These are phyloP conservation scores for Aspergillus ustus DNA, from an alignment of 2,329 filamentous ascomycete genomes.

Conservation along the genomic window DNA sequence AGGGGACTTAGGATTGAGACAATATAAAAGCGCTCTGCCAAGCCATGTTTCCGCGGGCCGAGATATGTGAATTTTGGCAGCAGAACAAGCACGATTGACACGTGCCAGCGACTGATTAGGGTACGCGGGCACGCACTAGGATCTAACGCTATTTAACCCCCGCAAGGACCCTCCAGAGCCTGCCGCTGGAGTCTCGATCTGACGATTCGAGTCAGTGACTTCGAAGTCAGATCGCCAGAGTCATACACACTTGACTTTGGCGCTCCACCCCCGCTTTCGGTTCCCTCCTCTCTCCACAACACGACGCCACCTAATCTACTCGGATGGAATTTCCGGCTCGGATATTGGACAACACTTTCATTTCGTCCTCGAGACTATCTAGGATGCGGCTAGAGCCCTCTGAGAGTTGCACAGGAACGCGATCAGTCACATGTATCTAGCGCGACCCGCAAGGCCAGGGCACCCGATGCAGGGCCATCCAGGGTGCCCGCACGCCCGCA, in stretches of 20 bases:
- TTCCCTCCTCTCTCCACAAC: background rate
- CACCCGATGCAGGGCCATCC: background rate
- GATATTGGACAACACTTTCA: background rate
- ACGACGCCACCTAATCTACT: background rate
- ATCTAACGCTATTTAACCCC: background rate
- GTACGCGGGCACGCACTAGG: background rate
- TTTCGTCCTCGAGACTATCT: background rate
- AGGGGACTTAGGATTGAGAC: slow-evolving; percentile 3
- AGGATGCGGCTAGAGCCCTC: background rate
- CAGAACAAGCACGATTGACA: background rate
- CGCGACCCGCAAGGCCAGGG: background rate
- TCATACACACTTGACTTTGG: background rate
- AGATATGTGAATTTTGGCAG: background rate
- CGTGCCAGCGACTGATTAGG: background rate
- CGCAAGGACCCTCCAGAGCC: background rate
- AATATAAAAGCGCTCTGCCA: background rate
- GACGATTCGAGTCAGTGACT: background rate
- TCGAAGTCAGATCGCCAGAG: slow-evolving; percentile 4
- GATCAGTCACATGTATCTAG: slow-evolving; percentile 6
- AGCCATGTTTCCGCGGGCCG: slow-evolving; percentile 4
- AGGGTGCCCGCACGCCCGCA: background rate
- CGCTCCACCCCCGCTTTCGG: background rate
- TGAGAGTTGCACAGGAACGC: background rate
- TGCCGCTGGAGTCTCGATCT: background rate
- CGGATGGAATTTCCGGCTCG: background rate